These are phyloP conservation scores for Byssochlamys sp. DNA, from an alignment of 2,329 filamentous ascomycete species.

Conservation along the genomic window DNA sequence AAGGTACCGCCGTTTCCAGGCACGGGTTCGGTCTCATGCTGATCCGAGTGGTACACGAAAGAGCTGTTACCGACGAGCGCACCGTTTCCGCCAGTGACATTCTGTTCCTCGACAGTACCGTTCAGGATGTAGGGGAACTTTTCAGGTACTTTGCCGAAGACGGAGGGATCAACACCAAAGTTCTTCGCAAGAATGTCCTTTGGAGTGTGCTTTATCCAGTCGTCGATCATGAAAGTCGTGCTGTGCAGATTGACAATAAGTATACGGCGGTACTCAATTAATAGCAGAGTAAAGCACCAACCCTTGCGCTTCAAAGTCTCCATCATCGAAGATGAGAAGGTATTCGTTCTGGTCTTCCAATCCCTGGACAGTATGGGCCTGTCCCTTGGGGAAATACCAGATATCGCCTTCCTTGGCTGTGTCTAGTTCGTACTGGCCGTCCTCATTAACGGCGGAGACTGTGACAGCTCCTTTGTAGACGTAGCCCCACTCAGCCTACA, in stretches of 20 bases:
- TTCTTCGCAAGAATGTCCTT: constrained; percentile 57
- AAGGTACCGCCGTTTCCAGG: constrained; percentile 55
- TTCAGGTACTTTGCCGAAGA: constrained; percentile 50
- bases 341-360: constrained; percentile 59
- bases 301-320: constrained; percentile 55
- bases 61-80: constrained; percentile 49
- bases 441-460: constrained; percentile 53
- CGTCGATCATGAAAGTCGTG: constrained; percentile 62
- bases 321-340: constrained; percentile 57
- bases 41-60: constrained; percentile 52
- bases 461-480: constrained; percentile 50
- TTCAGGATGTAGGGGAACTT: constrained; percentile 55
- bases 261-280: background rate
- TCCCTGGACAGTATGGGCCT: constrained; percentile 52
- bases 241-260: constrained; percentile 20
- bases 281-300: constrained; percentile 19
- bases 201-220: constrained; percentile 61
- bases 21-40: constrained; percentile 48
- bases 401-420: constrained; percentile 53
- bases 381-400: constrained; percentile 61
- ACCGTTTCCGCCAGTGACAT: constrained; percentile 41
- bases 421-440: constrained; percentile 48
- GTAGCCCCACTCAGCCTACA: constrained; percentile 57
- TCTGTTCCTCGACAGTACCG: constrained; percentile 41
- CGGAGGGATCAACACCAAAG: constrained; percentile 52